These are phyloP conservation scores for Trichosporon ovoides DNA, from an alignment of 1,284 basidiomycete genomes.

Conservation along the genomic window DNA sequence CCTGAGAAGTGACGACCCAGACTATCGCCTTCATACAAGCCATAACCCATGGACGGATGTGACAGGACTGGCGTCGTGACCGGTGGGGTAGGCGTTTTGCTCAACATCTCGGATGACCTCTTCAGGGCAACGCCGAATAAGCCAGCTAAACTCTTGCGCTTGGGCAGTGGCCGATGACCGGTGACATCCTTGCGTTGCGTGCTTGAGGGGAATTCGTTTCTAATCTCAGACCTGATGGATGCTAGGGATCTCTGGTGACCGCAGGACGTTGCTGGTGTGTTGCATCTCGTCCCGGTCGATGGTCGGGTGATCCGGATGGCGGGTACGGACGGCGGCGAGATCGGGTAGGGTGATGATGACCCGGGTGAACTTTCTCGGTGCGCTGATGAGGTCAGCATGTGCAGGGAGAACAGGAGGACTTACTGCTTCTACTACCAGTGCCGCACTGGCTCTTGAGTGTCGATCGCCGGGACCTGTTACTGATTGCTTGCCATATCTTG, in stretches of 20 bases:
- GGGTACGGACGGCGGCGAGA: not conserved
- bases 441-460: not conserved
- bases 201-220: not conserved
- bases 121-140: not conserved
- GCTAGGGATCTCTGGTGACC: not conserved
- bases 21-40: not conserved
- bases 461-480: not conserved
- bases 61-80: not conserved
- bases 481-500: not conserved
- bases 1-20: not conserved
- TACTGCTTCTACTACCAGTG: not conserved
- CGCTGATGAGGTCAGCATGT: not conserved
- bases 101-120: not conserved
- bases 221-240: not conserved
- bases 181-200: not conserved
- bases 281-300: not conserved
- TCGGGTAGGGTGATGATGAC: not conserved
- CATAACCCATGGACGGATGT: not conserved
- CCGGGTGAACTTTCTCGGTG: not conserved
- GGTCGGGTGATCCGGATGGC: not conserved
- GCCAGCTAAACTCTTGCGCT: constrained; percentile 5
- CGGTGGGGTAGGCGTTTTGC: not conserved
- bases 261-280: not conserved
- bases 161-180: not conserved
- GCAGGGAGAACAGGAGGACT: not conserved